phyloP scores from a whole-genome alignment of 345 rosid species.

The Eucalyptus erythrocorys region DNA sequence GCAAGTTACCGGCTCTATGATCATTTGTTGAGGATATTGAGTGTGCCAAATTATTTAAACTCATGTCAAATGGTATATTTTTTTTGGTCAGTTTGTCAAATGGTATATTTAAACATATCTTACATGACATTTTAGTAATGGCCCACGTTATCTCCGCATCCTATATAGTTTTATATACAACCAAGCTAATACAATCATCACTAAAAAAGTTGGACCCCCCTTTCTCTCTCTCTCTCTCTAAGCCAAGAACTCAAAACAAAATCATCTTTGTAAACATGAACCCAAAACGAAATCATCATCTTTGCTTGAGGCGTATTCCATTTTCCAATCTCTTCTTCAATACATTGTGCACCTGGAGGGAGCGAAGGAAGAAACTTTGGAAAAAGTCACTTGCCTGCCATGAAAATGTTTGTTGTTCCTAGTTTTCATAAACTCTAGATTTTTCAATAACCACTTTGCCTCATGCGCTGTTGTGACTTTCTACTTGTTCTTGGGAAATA shows the following conservation, averaged over 20 bases:
- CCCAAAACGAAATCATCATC: not conserved
- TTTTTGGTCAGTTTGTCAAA: too few relatives aligned
- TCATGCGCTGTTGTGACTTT: not conserved
- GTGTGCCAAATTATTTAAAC: not conserved
- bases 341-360: not conserved
- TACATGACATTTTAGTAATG: not conserved
- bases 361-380: not conserved
- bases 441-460: not conserved
- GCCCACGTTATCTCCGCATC: not conserved
- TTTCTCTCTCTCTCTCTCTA: not conserved
- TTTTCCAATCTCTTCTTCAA: not conserved
- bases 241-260: not conserved
- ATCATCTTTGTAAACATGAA: not conserved
- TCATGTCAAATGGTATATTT: fast-evolving
- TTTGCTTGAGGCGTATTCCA: not conserved
- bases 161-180: too few relatives aligned
- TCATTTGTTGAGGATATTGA: not conserved
- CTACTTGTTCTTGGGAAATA: not conserved
- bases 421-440: not conserved
- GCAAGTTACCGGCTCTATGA: not conserved
- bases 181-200: not conserved
- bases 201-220: not conserved
- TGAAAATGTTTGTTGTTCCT: not conserved
- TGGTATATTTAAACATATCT: not conserved
- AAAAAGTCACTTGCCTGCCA: not conserved